Base-by-base conservation (phyloP, 1,284 basidiomycete species). In the Cutaneotrichosporon sp. region DNA sequence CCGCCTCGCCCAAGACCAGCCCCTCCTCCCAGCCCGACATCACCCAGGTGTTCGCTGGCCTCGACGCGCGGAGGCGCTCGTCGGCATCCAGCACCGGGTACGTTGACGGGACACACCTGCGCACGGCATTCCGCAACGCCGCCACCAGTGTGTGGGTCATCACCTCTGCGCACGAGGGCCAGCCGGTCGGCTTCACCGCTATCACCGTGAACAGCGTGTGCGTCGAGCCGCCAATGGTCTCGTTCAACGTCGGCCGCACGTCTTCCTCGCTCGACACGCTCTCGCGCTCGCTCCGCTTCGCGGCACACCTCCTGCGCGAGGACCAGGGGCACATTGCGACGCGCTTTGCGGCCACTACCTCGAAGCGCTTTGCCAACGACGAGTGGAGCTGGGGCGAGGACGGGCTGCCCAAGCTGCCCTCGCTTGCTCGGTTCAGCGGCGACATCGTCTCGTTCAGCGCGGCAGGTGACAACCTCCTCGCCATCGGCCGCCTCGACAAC, bases 381-480 rank as follows among this genome's bases (percentile, higher is more conserved):
- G 38, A 42, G 3, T 64, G 62, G 62, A 5, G 31, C n/a, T 64
- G 62, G 62, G 36, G 50, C 47, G 52, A 54, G 36, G 58, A 60
- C 31, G 62, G 59, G 4, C 33, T 64, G n/a, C 62, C 62, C 2
- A 43, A 54, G 14, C 55, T 64, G 14, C n/a, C 22, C 4, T 34
- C 59, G 3, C 55, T 64, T 25, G 50, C 62, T 8, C 62, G 62
- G 18, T 52, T 64, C 1, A 54, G 55, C 3, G 62, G 62, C 1
- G 53, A 46, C 38, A 58, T 64, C 22, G 56, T 64, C 31, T 58
- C 36, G 22, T 52, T 64, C 38, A 49, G 51, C n/a, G 45, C 52
- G 9, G 62, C 62, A 2, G 62, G 62, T 8, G 62, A 64, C 62
- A 64, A 64, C 52, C 59, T 64, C 31, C 47, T 64, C n/a, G 62